Percentiles rank a stretch among this genome's conserved stretches.
phyloP scores from a whole-genome alignment of 139 green algal species.

The Yamagishiella unicocca region DNA sequence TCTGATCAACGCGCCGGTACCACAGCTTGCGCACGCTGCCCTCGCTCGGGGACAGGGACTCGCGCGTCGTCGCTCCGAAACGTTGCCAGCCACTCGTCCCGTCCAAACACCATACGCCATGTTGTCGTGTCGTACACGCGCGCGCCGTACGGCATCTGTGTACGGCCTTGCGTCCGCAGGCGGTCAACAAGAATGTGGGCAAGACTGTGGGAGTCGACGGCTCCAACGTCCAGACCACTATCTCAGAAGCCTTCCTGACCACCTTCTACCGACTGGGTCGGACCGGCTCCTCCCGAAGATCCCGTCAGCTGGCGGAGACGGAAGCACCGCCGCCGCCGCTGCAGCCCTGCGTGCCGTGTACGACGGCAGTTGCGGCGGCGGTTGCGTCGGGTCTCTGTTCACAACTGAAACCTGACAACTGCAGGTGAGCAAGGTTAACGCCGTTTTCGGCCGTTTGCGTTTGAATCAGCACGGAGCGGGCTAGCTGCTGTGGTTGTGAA shows the following conservation, averaged over 20 bases:
- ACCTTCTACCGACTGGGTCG: conserved; percentile 3
- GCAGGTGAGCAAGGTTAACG: conserved; percentile 21
- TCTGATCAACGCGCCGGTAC: too few relatives aligned
- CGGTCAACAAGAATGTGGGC: background rate
- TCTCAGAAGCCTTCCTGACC: background rate
- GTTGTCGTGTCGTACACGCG: too few relatives aligned
- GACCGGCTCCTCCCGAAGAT: background rate
- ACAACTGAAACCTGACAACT: background rate
- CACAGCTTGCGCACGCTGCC: too few relatives aligned
- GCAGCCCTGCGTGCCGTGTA: background rate
- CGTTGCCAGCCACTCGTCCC: too few relatives aligned
- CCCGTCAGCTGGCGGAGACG: background rate
- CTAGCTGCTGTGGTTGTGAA: too few relatives aligned
- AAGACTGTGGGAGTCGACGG: background rate
- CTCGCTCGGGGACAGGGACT: too few relatives aligned
- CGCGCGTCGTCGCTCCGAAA: too few relatives aligned
- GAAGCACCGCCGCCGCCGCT: conserved; percentile 11
- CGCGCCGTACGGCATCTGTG: too few relatives aligned
- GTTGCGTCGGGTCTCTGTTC: background rate
- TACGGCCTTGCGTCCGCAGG: too few relatives aligned
- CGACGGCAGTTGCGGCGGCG: background rate
- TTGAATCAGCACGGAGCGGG: too few relatives aligned
- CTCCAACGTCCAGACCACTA: background rate
- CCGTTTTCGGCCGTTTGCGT: too few relatives aligned
- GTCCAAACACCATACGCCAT: too few relatives aligned